phyloP scores from a whole-genome alignment of 768 basidiomycete species.

The Macrocybe gigantea region DNA sequence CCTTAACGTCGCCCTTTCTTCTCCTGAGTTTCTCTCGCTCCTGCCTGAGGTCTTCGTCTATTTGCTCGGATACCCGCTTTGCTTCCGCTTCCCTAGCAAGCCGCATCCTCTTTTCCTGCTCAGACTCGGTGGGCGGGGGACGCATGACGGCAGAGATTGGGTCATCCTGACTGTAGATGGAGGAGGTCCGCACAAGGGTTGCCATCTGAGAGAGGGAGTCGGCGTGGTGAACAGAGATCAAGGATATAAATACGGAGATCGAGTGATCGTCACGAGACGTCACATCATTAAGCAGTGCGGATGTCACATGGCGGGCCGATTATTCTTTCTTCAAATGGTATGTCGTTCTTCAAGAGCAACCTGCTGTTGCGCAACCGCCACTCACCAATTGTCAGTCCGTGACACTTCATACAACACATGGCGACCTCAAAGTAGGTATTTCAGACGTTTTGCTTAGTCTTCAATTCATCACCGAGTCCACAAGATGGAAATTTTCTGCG shows the following conservation, averaged over 20 bases:
- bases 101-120: constrained; percentile 53
- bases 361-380: constrained; percentile 7
- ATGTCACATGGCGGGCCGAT: constrained; percentile 11
- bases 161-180: constrained; percentile 70
- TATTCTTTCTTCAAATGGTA: no score
- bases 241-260: constrained; percentile 6
- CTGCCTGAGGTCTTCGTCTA: constrained; percentile 71
- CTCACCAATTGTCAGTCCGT: constrained; percentile 61
- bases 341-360: constrained; percentile 8
- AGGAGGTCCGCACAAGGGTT: constrained; percentile 53
- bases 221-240: constrained; percentile 12
- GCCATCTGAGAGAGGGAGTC: constrained; percentile 8
- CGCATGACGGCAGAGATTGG: constrained; percentile 64
- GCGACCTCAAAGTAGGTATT: constrained; percentile 78
- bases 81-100: constrained; percentile 68
- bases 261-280: constrained; percentile 9
- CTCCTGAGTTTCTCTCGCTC: constrained; percentile 64
- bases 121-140: constrained; percentile 63
- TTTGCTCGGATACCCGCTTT: constrained; percentile 69
- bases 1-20: constrained; percentile 73
- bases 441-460: background rate
- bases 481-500: constrained; percentile 95
- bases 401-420: constrained; percentile 89
- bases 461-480: background rate
- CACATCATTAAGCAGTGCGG: constrained; percentile 9